Base-by-base conservation (phyloP, 2,329 filamentous ascomycete genomes). In the Pyrenochaeta sp. region DNA sequence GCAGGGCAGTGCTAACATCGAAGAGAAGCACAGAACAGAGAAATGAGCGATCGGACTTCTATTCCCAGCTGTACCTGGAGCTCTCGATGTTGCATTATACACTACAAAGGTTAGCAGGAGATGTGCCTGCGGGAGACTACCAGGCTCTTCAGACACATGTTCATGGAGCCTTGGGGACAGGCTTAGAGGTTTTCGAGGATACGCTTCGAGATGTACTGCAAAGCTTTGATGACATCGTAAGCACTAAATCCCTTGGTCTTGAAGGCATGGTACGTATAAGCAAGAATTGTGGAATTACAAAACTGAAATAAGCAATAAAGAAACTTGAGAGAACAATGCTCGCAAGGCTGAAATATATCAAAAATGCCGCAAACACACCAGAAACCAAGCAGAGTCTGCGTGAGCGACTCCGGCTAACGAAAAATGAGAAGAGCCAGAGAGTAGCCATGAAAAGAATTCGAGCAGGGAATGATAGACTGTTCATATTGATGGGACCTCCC, bases 1-100 rank as follows among this genome's bases (percentile, higher is more conserved):
- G 37, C 23, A 54, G 32, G 29, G 39, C 36, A 21, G 7, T 54
- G 29, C 18, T 33, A 7, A 21, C 23, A 15, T 33, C 40, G 14
- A 44, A 49, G n/a, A 15, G 15, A 30, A 51, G 23, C 23, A 27
- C 23, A 4, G 23, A 27, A 27, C 23, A 44, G 15, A 44, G 45
- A 31, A 30, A 52, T 10, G 18, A 49, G 39, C 46, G 20, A 6
- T 36, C 42, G 2, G 42, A 52, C 10, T 52, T 52, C 39, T 52
- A 46, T 29, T 15, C 3, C 27, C 20, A 52, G 43, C 43, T 52
- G 10, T 46, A 39, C 35, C n/a, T 32, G 15, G 49, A 52, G 15
- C 42, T 52, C 3, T n/a, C 49, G 3, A 20, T 45, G 23, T 18
- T 52, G 11, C 6, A 39, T n/a, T 3, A 45, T 12, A n/a, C 33